Evolutionary conservation across 352 stramenopile genomes (phyloP).

Genomic region (Bremia lactucae): DNA sequence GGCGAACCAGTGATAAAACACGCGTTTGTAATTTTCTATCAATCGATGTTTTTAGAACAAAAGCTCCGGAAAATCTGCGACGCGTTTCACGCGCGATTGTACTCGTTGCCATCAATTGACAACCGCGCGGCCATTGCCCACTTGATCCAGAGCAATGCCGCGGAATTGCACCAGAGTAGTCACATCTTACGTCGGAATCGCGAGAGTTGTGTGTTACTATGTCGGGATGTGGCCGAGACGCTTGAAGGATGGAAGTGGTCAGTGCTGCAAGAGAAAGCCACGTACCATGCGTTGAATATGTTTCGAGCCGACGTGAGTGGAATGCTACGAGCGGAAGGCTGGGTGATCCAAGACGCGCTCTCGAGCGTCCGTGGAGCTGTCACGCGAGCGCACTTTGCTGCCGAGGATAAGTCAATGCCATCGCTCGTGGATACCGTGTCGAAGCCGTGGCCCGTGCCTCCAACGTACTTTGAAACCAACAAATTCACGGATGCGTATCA

Average conservation of each 20-base stretch:
- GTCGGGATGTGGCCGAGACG: constrained; percentile 88
- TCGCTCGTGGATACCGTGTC: constrained; percentile 89
- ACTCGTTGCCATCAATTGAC: constrained; percentile 92
- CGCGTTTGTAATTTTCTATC: constrained; percentile 93
- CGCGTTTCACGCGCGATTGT: constrained; percentile 93
- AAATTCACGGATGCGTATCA: constrained; percentile 98
- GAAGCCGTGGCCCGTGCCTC: constrained; percentile 92
- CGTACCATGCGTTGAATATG: constrained; percentile 97
- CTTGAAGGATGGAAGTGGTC: constrained; percentile 96
- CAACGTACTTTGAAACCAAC: constrained; percentile 98
- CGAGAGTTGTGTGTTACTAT: constrained; percentile 90
- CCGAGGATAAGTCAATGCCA: constrained; percentile 90
- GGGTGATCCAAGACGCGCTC: constrained; percentile 86
- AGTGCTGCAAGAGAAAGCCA: constrained; percentile 94
- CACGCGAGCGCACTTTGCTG: constrained; percentile 78
- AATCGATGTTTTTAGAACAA: constrained; percentile 93
- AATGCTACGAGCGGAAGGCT: constrained; percentile 95
- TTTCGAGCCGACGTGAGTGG: constrained; percentile 95
- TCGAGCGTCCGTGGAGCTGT: constrained; percentile 83
- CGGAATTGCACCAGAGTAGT: constrained; percentile 92
- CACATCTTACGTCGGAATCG: constrained; percentile 95
- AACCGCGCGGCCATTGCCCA: constrained; percentile 82
- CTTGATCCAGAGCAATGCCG: constrained; percentile 87
- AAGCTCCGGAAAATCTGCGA: constrained; percentile 99
- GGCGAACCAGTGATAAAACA: constrained; percentile 81